phyloP scores from a whole-genome alignment of 2,329 filamentous ascomycete species.

The Diaporthe humulicola region DNA sequence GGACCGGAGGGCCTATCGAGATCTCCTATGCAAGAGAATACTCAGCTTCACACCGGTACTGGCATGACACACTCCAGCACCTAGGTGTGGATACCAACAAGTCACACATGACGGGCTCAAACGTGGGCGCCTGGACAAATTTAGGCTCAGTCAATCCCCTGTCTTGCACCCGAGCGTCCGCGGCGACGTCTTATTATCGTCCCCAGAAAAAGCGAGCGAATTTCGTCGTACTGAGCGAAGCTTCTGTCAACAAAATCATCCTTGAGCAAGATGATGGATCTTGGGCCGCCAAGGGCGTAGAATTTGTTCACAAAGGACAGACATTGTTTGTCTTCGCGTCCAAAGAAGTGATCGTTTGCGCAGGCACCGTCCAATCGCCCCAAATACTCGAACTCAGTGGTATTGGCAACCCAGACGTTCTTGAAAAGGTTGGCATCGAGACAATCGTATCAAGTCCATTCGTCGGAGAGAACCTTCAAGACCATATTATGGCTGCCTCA shows the following conservation, averaged over 20 bases:
- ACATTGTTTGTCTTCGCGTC: not conserved
- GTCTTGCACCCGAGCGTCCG: slow-evolving; percentile 53
- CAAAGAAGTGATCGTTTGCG: slow-evolving; percentile 69
- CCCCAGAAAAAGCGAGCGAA: slow-evolving; percentile 56
- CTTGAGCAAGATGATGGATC: slow-evolving; percentile 46
- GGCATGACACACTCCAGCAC: slow-evolving; percentile 50
- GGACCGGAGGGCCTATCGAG: slow-evolving; percentile 47
- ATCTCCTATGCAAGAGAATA: slow-evolving; percentile 45
- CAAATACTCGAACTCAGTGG: slow-evolving; percentile 73
- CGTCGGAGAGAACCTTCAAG: slow-evolving; percentile 65
- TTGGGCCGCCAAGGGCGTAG: slow-evolving; percentile 46
- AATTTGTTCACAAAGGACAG: slow-evolving; percentile 46
- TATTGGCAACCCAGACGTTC: slow-evolving; percentile 62
- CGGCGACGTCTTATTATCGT: slow-evolving; percentile 61
- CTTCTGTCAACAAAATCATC: slow-evolving; percentile 54
- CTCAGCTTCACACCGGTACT: slow-evolving; percentile 47
- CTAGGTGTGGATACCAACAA: slow-evolving; percentile 53
- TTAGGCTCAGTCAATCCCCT: slow-evolving; percentile 55
- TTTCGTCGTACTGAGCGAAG: slow-evolving; percentile 57
- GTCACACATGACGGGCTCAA: slow-evolving; percentile 52
- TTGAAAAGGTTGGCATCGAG: slow-evolving; percentile 57
- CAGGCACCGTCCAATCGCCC: slow-evolving; percentile 69
- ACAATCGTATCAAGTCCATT: slow-evolving; percentile 57
- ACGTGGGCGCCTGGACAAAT: slow-evolving; percentile 57
- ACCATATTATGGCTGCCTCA: slow-evolving; percentile 61